A percentile compares a stretch with the other conserved stretches of the same genome.
Conservation (phyloP, 2,329 filamentous ascomycete genomes). For the Zymoseptoria brevis region DNA sequence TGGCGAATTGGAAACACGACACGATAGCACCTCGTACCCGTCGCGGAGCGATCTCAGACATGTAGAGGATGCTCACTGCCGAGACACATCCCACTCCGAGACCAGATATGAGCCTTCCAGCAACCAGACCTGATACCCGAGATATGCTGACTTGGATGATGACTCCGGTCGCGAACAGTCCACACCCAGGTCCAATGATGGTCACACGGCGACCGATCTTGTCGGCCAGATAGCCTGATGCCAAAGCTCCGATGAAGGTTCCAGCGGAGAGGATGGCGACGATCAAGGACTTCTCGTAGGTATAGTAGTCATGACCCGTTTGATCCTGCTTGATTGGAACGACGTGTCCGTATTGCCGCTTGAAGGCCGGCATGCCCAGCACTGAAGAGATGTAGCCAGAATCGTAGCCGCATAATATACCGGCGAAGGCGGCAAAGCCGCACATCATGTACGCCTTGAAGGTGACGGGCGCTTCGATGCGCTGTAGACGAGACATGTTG, state of each 20-base stretch:
- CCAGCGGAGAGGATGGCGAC: slow-evolving; percentile 70
- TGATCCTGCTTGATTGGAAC: slow-evolving; percentile 11
- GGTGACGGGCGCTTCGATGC: slow-evolving; percentile 31
- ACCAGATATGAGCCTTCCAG: slow-evolving; percentile 66
- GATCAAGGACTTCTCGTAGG: slow-evolving; percentile 48
- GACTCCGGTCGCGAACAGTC: slow-evolving; percentile 52
- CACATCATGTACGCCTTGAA: slow-evolving; percentile 50
- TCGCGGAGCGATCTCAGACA: slow-evolving; percentile 41
- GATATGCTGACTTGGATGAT: slow-evolving; percentile 54
- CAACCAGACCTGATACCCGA: slow-evolving; percentile 56
- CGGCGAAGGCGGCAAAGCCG: slow-evolving; percentile 53
- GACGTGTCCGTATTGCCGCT: slow-evolving; percentile 25
- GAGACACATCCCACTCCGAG: slow-evolving; percentile 67
- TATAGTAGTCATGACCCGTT: slow-evolving; percentile 22
- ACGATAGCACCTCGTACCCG: slow-evolving; percentile 74
- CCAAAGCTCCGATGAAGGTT: slow-evolving; percentile 66
- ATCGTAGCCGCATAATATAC: slow-evolving; percentile 55
- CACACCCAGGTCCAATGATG: slow-evolving; percentile 51
- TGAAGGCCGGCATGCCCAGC: slow-evolving; percentile 45
- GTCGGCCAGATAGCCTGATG: slow-evolving; percentile 52
- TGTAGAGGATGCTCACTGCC: slow-evolving; percentile 47
- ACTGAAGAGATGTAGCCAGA: slow-evolving; percentile 50
- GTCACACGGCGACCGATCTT: slow-evolving; percentile 56
- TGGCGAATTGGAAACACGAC: slow-evolving; percentile 73
- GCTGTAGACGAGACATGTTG: slow-evolving; percentile 9